Conservation (phyloP, 1,284 basidiomycete species). For the Ceratobasidium sp. region DNA sequence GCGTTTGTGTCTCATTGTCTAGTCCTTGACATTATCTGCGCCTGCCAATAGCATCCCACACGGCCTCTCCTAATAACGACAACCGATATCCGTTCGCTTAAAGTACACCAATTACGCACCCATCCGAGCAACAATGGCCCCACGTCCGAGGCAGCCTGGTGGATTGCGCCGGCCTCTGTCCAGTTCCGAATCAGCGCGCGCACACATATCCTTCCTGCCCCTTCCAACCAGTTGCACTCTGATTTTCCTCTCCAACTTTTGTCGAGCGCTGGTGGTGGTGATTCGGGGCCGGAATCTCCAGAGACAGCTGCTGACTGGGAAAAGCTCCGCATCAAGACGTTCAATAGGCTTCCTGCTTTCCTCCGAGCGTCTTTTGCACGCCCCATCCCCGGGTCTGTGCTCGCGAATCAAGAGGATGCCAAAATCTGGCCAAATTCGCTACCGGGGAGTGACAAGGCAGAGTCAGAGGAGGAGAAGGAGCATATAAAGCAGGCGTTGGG, state of each 20-base stretch:
- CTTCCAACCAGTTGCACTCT: slow-evolving; percentile 37
- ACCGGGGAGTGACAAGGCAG: slow-evolving; percentile 44
- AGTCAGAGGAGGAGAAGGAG: slow-evolving; percentile 45
- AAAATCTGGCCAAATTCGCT: slow-evolving; percentile 48
- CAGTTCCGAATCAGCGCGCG: slow-evolving; percentile 49
- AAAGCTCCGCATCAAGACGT: slow-evolving; percentile 46
- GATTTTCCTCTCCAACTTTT: slow-evolving; percentile 42
- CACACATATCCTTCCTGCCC: slow-evolving; percentile 47
- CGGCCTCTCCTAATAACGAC: slow-evolving; percentile 48
- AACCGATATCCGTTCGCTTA: slow-evolving; percentile 49
- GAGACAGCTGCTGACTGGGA: slow-evolving; percentile 45
- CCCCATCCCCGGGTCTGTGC: slow-evolving; percentile 45
- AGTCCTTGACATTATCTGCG: not conserved
- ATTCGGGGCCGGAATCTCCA: slow-evolving; percentile 7
- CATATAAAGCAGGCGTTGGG: slow-evolving; percentile 42
- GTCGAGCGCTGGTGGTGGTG: slow-evolving; percentile 26
- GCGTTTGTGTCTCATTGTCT: too few species aligned
- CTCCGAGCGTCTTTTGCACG: slow-evolving; percentile 49
- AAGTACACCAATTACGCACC: slow-evolving; percentile 46
- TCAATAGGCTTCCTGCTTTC: slow-evolving; percentile 45
- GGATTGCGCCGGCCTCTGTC: slow-evolving; percentile 46
- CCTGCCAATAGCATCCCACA: slow-evolving; percentile 7
- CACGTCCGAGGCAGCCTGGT: slow-evolving; percentile 50
- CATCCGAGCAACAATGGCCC: slow-evolving; percentile 21
- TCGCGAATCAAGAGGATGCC: slow-evolving; percentile 47